phyloP scores from a whole-genome alignment of 148 eudicot species.

The Drosera capensis region DNA sequence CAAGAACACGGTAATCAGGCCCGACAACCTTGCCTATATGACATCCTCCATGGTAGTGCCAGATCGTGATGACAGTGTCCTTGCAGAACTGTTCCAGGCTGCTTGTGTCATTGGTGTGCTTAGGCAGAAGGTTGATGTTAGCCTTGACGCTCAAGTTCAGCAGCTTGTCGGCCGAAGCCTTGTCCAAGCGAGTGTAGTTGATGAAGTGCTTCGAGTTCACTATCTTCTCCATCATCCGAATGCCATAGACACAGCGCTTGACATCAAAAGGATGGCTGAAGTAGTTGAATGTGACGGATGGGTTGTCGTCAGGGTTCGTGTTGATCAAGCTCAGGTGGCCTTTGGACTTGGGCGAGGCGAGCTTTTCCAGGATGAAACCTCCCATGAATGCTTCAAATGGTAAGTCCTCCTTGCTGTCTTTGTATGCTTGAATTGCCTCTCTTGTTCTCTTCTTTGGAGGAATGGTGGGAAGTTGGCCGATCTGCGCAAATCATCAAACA shows the following conservation, averaged over 20 bases:
- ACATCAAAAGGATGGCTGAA: slow-evolving; percentile 68
- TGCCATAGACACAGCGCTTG: slow-evolving; percentile 47
- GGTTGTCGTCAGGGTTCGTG: slow-evolving; percentile 54
- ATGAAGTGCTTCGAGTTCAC: slow-evolving; percentile 32
- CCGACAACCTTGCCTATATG: slow-evolving; percentile 69
- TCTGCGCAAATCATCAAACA: slow-evolving; percentile 23
- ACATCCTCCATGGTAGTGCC: slow-evolving; percentile 99
- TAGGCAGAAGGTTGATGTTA: slow-evolving; percentile 61
- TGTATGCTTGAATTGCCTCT: slow-evolving; percentile 57
- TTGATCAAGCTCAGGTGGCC: slow-evolving; percentile 46
- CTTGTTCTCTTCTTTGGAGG: slow-evolving; percentile 77
- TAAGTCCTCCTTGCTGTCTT: slow-evolving; percentile 28
- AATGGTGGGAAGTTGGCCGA: slow-evolving; percentile 83
- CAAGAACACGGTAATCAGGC: slow-evolving; percentile 38
- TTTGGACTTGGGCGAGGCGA: slow-evolving; percentile 49
- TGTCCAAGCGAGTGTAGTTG: slow-evolving; percentile 27
- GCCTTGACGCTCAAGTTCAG: slow-evolving; percentile 70
- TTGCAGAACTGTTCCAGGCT: slow-evolving; percentile 71
- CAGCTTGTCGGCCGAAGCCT: slow-evolving; percentile 24
- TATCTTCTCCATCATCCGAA: slow-evolving; percentile 39
- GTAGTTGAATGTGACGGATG: slow-evolving; percentile 73
- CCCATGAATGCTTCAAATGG: slow-evolving; percentile 75
- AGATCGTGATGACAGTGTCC: slow-evolving; percentile 77
- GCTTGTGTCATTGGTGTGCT: slow-evolving; percentile 52
- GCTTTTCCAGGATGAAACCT: slow-evolving; percentile 72